A percentile compares a stretch with the other conserved stretches of the same genome.
Evolutionary conservation across 345 rosid genomes (phyloP).

Genomic region (Lumnitzera littorea): DNA sequence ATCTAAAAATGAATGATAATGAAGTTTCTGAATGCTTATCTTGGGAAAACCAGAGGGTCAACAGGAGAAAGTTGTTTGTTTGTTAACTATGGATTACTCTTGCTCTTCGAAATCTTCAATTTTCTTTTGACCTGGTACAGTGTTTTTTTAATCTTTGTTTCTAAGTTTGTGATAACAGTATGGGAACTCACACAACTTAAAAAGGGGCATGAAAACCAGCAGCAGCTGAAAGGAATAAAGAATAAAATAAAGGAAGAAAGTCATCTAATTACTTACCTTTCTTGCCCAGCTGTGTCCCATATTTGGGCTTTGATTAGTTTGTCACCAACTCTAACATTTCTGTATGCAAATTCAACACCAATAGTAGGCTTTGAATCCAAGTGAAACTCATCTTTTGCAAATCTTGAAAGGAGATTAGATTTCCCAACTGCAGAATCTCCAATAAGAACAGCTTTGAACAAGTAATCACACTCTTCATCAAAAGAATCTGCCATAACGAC

Average conservation of each 20-base stretch:
- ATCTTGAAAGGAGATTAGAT: conserved; percentile 77
- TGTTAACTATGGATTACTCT: too few relatives aligned
- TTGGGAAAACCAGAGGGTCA: too few relatives aligned
- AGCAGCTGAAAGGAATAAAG: background rate
- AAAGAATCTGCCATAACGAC: conserved; percentile 36
- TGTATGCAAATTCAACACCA: conserved; percentile 82
- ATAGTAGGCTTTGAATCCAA: conserved; percentile 89
- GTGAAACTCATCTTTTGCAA: conserved; percentile 62
- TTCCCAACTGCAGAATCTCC: conserved; percentile 88
- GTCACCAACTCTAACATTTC: conserved; percentile 51
- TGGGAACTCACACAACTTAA: background rate
- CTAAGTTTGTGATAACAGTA: too few relatives aligned
- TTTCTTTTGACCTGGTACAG: too few relatives aligned
- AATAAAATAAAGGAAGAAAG: background rate
- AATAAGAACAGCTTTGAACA: conserved; percentile 73
- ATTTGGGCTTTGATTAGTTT: conserved; percentile 82
- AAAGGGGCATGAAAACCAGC: background rate
- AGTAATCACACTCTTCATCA: conserved; percentile 81
- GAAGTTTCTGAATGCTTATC: too few relatives aligned
- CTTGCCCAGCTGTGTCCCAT: conserved; percentile 96
- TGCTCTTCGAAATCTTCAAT: too few relatives aligned
- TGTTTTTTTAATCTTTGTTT: too few relatives aligned
- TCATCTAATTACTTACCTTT: conserved; percentile 37
- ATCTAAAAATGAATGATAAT: too few relatives aligned
- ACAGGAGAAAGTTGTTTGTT: too few relatives aligned